Evolutionary conservation across 2,329 filamentous ascomycete genomes (phyloP), one percentile per base, ranked within the genome.

Genomic region (Fusarium armeniacum): DNA sequence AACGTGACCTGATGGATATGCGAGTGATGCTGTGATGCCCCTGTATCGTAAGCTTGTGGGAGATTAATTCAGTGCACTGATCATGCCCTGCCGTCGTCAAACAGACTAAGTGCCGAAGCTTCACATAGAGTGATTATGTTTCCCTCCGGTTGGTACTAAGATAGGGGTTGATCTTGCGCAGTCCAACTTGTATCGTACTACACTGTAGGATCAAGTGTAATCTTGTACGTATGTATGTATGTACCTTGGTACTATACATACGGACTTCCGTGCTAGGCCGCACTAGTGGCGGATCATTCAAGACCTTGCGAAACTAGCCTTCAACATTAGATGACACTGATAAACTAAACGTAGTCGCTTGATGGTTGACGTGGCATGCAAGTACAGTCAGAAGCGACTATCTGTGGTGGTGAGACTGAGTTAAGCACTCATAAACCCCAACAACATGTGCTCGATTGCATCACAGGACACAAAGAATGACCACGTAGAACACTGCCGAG

Each of bases 1-100:
- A 75, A 75, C 73, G 73, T 75, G 73, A 75, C 73, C 61, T 52
- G 46, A 62, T 22, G 44, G 33, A 65, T 65, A 75, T 75, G 73
- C 73, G 70, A 74, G 71, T 67, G 54, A 74, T 73, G 65, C 61
- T 61, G 53, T 67, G 71, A 73, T 64, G 49, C 47, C 59, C 71
- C 62, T 40, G 59, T 58, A 50, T 41, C 59, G 62, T 66, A 57
- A 50, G 50, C 62, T 16, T 59, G 67, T 70, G 54, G 18, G 68
- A 73, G 62, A 74, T 74, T 74, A 71, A 71, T 73, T 62, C 54
- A 69, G 67, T 65, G 65, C 65, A 53, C 55, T 50, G 54, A 46
- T 54, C 56, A 62, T 43, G 67, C 36, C 22, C 22, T 22, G 28
- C 32, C 38, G 36, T 40, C 30, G 30, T 53, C 54, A 40, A 44